Base-by-base conservation (phyloP, 164 flowering plant genomes). In the Tinospora cordifolia region DNA sequence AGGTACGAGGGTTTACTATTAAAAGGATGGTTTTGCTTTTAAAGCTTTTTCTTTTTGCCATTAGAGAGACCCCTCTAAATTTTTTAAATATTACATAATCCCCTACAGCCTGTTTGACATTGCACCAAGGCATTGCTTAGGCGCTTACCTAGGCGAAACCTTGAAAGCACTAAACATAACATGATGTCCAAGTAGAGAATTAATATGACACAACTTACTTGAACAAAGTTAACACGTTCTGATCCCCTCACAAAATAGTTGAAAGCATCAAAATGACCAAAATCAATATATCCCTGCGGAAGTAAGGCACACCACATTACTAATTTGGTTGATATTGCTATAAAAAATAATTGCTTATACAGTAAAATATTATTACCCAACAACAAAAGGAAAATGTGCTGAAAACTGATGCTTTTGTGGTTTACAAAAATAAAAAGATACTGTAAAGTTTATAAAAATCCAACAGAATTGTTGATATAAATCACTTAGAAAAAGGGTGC, bases 201-300 rank as follows among this genome's bases (percentile, higher is more conserved):
- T 51, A 14, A 51, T n/a, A 51, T 15, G 59, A 67, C 27, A 38
- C 40, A 40, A 40, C 85, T 83, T 85, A 93, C 98, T 80, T 90
- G 98, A 64, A 90, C 84, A 78, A 93, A 91, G 78, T 85, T 82
- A 66, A 75, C 76, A 69, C 73, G 72, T 54, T 86, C 93, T 38
- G 95, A 82, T 72, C 92, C 87, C 79, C 93, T 75, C 69, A 72
- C 83, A 79, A 91, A 91, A 79, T 85, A 54, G 72, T 81, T 84
- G 69, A 77, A 80, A 57, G 69, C 65, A 72, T 87, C 85, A 81
- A 83, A 93, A 67, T 90, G 85, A 9, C 97, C 98, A 81, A 85
- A 93, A 78, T 85, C 87, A 27, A 90, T 79, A 82, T 87, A 93
- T 51, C 98, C 97, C 98, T 91, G 84, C 74, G 77, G 62, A 72